These are phyloP conservation scores for Lyophyllum atratum DNA, from an alignment of 768 basidiomycete genomes.

Conservation along the genomic window DNA sequence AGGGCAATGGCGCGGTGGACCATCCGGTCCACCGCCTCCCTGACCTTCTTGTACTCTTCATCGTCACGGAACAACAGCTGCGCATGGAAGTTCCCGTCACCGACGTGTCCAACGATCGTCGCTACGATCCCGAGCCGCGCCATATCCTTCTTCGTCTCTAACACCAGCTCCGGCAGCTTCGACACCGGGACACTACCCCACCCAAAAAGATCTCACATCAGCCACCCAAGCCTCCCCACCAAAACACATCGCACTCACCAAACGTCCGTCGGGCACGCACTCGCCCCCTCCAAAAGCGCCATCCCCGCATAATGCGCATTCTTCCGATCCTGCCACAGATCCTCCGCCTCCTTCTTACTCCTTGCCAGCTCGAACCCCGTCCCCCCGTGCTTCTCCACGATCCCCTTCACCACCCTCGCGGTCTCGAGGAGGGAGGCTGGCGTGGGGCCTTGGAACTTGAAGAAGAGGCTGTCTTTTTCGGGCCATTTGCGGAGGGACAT, in stretches of 20 bases:
- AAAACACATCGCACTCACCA: constrained; percentile 41
- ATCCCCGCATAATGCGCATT: constrained; percentile 61
- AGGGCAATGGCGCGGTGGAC: constrained; percentile 67
- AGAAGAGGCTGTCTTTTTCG: constrained; percentile 73
- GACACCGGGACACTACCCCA: constrained; percentile 60
- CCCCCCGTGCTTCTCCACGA: constrained; percentile 68
- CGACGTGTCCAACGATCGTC: constrained; percentile 76
- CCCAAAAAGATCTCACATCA: no score
- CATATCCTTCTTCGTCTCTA: constrained; percentile 75
- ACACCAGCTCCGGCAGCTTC: constrained; percentile 61
- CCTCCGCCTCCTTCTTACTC: constrained; percentile 62
- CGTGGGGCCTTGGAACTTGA: constrained; percentile 83
- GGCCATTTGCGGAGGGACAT: constrained; percentile 58
- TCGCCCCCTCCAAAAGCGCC: constrained; percentile 56
- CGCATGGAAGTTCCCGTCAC: constrained; percentile 61
- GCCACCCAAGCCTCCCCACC: no score
- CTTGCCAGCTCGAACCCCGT: constrained; percentile 67
- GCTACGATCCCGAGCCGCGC: constrained; percentile 53
- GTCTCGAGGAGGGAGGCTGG: constrained; percentile 61
- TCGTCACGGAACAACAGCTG: constrained; percentile 60
- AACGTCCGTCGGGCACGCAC: constrained; percentile 75
- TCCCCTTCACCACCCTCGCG: constrained; percentile 54
- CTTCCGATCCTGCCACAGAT: constrained; percentile 77
- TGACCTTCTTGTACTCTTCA: constrained; percentile 45
- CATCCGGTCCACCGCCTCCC: constrained; percentile 57